phyloP scores from a whole-genome alignment of 371 early-diverging fungal genomes.

The Syncephalis fuscata region DNA sequence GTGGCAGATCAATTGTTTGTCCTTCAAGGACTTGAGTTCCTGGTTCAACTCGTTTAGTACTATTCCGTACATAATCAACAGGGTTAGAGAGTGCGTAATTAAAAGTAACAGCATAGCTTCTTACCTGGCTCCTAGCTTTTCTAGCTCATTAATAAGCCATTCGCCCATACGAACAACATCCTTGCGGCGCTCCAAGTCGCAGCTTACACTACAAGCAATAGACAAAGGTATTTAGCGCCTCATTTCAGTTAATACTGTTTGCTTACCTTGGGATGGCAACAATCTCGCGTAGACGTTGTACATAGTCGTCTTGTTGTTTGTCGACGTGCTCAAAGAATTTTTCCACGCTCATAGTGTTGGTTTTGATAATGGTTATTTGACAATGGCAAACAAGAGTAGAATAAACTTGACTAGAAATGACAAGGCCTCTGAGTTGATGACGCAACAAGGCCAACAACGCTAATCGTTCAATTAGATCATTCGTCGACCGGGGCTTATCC shows the following conservation, averaged over 20 bases:
- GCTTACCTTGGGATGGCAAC: constrained; percentile 80
- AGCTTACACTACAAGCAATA: constrained; percentile 55
- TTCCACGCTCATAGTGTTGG: constrained; percentile 10
- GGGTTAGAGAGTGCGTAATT: neutral
- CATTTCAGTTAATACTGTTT: neutral
- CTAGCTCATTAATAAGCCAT: constrained; percentile 60
- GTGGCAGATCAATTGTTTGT: constrained; percentile 61
- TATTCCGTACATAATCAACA: neutral
- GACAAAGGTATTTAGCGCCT: neutral
- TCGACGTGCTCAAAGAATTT: constrained; percentile 62
- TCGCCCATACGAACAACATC: constrained; percentile 87
- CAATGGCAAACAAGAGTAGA: too few species aligned
- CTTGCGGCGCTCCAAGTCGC: constrained; percentile 51
- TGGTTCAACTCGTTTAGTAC: constrained; percentile 39
- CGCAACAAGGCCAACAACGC: too few species aligned
- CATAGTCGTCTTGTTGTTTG: constrained; percentile 56
- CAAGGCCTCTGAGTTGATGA: too few species aligned
- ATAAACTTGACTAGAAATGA: too few species aligned
- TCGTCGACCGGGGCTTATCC: too few species aligned
- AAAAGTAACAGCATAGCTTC: neutral
- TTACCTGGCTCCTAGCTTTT: constrained; percentile 52
- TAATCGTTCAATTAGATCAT: too few species aligned
- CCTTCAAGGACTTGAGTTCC: constrained; percentile 81
- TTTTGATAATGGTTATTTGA: too few species aligned
- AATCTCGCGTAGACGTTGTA: constrained; percentile 72